Conservation (phyloP, 306 rosid genomes). For the Coriaria nepalensis region DNA sequence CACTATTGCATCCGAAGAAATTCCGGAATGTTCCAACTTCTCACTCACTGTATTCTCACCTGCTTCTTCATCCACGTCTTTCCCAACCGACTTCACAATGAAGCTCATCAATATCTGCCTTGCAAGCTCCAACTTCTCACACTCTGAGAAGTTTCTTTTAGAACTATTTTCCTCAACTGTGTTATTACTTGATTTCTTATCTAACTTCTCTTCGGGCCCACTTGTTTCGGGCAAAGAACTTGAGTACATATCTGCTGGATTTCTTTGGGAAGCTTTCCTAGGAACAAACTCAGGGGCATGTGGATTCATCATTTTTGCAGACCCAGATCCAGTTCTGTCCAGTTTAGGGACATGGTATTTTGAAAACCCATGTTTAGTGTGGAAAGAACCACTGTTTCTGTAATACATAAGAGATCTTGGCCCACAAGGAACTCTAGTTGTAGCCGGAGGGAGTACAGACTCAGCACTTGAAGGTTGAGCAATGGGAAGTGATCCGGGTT, state of each 20-base stretch:
- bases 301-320: constrained; percentile 78
- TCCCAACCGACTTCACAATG: constrained; percentile 66
- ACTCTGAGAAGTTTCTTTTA: constrained; percentile 39
- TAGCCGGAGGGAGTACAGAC: constrained; percentile 53
- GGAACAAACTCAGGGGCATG: constrained; percentile 94
- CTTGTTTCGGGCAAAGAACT: constrained; percentile 17
- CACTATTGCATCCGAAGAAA: constrained; percentile 44
- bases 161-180: constrained; percentile 15
- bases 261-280: constrained; percentile 36
- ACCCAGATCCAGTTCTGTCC: constrained; percentile 40
- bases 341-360: constrained; percentile 25
- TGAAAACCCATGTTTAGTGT: constrained; percentile 45
- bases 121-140: constrained; percentile 73
- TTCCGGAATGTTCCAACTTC: constrained; percentile 20
- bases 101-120: constrained; percentile 85
- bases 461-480: constrained; percentile 42
- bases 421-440: constrained; percentile 77
- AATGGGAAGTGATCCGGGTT: constrained; percentile 39
- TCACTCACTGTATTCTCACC: constrained; percentile 26
- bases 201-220: constrained; percentile 18
- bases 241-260: constrained; percentile 22
- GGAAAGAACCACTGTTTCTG: constrained; percentile 55
- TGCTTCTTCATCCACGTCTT: constrained; percentile 37
- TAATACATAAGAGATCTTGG: constrained; percentile 76
- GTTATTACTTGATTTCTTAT: constrained; percentile 4